phyloP scores from a whole-genome alignment of 305 asterid genomes.

The Caryopteris hybrid region DNA sequence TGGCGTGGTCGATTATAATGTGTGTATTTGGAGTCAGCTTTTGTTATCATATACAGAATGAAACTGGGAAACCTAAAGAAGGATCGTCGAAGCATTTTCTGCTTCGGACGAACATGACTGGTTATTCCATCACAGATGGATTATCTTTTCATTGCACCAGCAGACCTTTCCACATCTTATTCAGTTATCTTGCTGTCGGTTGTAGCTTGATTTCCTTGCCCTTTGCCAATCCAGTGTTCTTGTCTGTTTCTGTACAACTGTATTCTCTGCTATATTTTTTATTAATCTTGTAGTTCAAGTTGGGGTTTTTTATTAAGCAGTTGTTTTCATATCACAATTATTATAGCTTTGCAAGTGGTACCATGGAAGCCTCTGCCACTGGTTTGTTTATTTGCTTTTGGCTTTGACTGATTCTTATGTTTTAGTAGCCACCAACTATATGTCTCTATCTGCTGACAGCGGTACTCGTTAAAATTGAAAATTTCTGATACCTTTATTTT shows the following conservation, averaged over 20 bases:
- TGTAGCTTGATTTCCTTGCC: neutral
- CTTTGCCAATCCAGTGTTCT: neutral
- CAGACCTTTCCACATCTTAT: neutral
- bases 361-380: neutral
- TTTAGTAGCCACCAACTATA: too few species aligned
- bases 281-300: too few species aligned
- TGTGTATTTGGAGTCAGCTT: too few species aligned
- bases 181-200: neutral
- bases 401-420: too few species aligned
- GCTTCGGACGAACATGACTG: too few species aligned
- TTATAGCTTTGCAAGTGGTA: neutral
- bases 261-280: conserved; percentile 10
- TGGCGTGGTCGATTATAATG: too few species aligned
- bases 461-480: too few species aligned
- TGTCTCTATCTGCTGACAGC: neutral
- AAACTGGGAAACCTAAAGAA: too few species aligned
- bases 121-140: too few species aligned
- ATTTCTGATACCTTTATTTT: too few species aligned
- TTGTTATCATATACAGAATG: too few species aligned
- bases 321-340: neutral
- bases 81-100: too few species aligned
- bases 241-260: neutral
- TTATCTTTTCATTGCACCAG: neutral
- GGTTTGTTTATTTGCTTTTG: conserved; percentile 1
- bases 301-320: neutral